phyloP scores from a whole-genome alignment of 108 stramenopile species.

The Nannochloropsis oceanica region DNA sequence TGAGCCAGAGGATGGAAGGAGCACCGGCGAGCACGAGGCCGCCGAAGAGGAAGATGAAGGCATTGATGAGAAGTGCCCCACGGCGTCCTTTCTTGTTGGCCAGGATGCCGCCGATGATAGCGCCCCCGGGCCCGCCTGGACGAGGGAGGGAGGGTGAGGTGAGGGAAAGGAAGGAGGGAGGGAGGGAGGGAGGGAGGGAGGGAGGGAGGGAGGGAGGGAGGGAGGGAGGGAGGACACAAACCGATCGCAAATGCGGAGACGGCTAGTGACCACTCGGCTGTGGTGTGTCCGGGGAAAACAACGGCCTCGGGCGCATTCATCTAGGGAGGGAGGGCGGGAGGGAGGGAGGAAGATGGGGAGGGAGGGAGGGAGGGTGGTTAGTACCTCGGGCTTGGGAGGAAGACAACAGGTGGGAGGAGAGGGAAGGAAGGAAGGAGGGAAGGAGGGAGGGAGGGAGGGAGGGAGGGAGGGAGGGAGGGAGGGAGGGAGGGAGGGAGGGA shows the following conservation, averaged over 20 bases:
- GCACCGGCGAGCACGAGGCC: conserved; percentile 39
- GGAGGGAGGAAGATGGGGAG: neutral
- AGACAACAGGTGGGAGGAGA: neutral
- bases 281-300: conserved; percentile 37
- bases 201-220: neutral
- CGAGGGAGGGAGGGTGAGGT: neutral
- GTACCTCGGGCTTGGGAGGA: conserved; percentile 23
- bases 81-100: conserved; percentile 21
- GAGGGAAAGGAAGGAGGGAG: neutral
- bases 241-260: conserved; percentile 41
- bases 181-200: neutral
- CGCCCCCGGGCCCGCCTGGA: neutral
- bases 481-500: neutral
- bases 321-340: neutral
- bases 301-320: conserved; percentile 37
- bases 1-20: conserved; percentile 51
- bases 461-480: neutral
- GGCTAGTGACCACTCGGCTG: conserved; percentile 29
- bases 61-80: conserved; percentile 27
- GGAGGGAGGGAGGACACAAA: neutral
- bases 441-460: neutral
- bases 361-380: neutral
- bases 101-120: neutral
- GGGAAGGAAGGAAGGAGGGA: neutral
- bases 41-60: conserved; percentile 34